Base-by-base conservation (phyloP, 768 basidiomycete species). In the Lactarius indigo region DNA sequence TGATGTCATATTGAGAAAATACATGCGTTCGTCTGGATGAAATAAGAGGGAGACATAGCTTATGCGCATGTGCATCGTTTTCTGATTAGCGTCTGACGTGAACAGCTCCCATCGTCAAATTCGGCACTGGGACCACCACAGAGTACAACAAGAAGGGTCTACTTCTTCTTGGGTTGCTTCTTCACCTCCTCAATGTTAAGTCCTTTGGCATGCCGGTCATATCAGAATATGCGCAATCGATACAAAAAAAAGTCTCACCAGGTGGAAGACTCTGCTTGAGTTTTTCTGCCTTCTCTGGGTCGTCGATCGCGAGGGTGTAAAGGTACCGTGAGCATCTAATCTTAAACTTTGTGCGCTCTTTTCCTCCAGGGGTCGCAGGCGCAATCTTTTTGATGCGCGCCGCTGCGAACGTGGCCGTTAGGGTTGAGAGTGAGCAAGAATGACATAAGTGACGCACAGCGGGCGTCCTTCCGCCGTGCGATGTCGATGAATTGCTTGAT, bases 401-500 rank as follows among this genome's bases (percentile, higher is more conserved):
- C 85, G 94, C 96, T 98, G 78, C 30, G 8, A 26, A 6, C 13
- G 50, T 39, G 33, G 3, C 23, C n/a, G 62, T 72, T 61, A 71
- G 57, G 23, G 44, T n/a, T 23, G 54, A 33, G 20, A 33, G 57
- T 35, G 37, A 20, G 26, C 33, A 56, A 17, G 28, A 61, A 64
- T 44, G 31, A 20, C 18, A 65, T 30, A 52, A 30, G 41, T 54
- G 44, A 89, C 96, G 79, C 76, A 97, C 96, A 88, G 68, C 86
- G 87, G 71, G 97, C 97, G 86, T 97, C 96, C 86, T 94, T 96
- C 82, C 96, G 88, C 83, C 89, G 88, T 64, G 96, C 90, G 78
- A 96, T 93, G 82, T 94, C 90, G 79, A 98, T 92, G 84, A 98
- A 98, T 80, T 92, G 85, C 84, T 98, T 99, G 86, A 98, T 98